Conservation (phyloP, 257 asterid genomes). For the Plantago major region DNA sequence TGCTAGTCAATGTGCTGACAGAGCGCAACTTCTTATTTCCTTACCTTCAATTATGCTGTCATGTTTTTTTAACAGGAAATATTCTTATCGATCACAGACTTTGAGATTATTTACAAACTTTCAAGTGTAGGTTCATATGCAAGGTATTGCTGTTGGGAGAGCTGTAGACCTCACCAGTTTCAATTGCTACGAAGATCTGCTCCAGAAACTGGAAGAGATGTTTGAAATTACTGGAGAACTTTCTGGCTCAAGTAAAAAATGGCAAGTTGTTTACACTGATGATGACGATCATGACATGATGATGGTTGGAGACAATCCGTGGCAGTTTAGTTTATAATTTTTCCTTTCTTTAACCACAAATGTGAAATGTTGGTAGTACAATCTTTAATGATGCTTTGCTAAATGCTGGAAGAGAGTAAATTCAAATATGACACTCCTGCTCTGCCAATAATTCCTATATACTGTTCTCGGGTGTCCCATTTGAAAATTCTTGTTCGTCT, state of each 20-base stretch:
- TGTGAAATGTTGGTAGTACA: conserved; percentile 8
- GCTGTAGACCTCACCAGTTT: conserved; percentile 83
- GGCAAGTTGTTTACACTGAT: conserved; percentile 97
- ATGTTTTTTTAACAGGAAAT: too few relatives aligned
- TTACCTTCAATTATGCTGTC: too few relatives aligned
- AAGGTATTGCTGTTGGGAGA: conserved; percentile 93
- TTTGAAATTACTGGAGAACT: conserved; percentile 86
- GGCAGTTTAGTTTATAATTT: conserved; percentile 59
- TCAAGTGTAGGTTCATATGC: conserved; percentile 99
- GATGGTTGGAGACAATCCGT: conserved; percentile 99
- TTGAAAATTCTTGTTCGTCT: too few relatives aligned
- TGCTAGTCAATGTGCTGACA: too few relatives aligned
- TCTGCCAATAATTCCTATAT: too few relatives aligned
- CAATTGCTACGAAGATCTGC: conserved; percentile 74
- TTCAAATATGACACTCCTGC: too few relatives aligned
- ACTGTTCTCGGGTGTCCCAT: too few relatives aligned
- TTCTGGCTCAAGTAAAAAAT: conserved; percentile 62
- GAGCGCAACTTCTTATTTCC: too few relatives aligned
- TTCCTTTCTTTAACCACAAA: neutral
- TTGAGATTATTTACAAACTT: too few relatives aligned
- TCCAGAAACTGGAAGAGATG: conserved; percentile 82
- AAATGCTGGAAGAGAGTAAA: too few relatives aligned
- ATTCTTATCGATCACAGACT: too few relatives aligned
- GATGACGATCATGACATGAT: conserved; percentile 95
- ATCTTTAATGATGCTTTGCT: too few relatives aligned